Evolutionary conservation across 495 filamentous ascomycete species (phyloP).

Genomic region (Neurospora tetrasperma): DNA sequence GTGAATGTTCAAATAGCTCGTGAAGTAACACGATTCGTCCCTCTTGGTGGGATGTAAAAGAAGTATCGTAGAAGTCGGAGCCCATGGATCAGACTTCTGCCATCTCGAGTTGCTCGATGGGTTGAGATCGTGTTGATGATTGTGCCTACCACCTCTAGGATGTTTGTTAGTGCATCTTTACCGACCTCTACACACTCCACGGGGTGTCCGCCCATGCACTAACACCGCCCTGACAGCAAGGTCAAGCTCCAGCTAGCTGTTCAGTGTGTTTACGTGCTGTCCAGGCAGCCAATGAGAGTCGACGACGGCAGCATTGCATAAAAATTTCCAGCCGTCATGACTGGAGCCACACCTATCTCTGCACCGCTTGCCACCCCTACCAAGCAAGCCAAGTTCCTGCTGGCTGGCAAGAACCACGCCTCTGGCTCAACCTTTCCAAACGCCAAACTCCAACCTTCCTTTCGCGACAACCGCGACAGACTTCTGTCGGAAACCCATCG

Average conservation of each 20-base stretch:
- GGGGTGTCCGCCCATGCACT: not conserved
- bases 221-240: not conserved
- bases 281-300: conserved; percentile 12
- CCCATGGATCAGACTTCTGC: not conserved
- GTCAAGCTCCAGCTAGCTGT: conserved; percentile 3
- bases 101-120: not conserved
- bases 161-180: not conserved
- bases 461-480: not conserved
- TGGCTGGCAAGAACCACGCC: conserved; percentile 1
- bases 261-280: conserved; percentile 1
- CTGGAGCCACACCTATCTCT: conserved; percentile 1
- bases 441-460: not conserved
- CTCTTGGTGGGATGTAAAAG: not conserved
- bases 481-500: conserved; percentile 1
- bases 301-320: conserved; percentile 7
- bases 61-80: not conserved
- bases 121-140: conserved; percentile 4
- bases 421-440: conserved; percentile 1
- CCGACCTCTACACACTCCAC: not conserved
- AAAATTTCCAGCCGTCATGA: conserved; percentile 16
- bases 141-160: not conserved
- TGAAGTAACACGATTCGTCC: not conserved
- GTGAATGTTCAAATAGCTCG: not conserved
- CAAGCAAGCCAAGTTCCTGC: conserved; percentile 3
- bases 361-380: not conserved